Percentiles rank a stretch among this genome's conserved stretches.
Conservation (phyloP, 1,284 basidiomycete genomes). For the Leccinum huronense region DNA sequence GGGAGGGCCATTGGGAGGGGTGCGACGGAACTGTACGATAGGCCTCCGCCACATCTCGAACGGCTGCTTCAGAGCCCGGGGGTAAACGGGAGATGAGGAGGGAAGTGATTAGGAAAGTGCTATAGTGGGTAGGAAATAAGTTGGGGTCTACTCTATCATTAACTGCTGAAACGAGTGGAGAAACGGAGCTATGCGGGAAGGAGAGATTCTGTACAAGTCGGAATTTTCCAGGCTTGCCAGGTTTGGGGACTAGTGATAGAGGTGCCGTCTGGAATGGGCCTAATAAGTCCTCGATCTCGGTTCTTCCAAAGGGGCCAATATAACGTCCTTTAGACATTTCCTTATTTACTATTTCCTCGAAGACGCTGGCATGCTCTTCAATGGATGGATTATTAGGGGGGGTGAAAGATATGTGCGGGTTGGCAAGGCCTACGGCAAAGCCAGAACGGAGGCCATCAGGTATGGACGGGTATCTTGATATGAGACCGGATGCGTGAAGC, state of each 20-base stretch:
- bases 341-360: not conserved
- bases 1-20: not conserved
- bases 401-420: not conserved
- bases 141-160: not conserved
- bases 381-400: not conserved
- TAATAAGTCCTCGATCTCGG: not conserved
- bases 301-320: not conserved
- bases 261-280: not conserved
- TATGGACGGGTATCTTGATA: not conserved
- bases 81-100: not conserved
- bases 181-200: not conserved
- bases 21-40: not conserved
- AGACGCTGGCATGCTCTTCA: not conserved
- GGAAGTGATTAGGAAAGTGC: not conserved
- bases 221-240: not conserved
- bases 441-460: not conserved
- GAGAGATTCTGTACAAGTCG: not conserved
- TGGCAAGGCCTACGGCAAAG: not conserved
- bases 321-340: not conserved
- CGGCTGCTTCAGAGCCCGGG: not conserved
- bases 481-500: not conserved
- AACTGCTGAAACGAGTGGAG: not conserved
- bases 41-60: not conserved
- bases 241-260: not conserved
- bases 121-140: not conserved